Evolutionary conservation across 176 grass and related monocot genomes (phyloP), one percentile per base, ranked within the genome.

Genomic region (Otatea glauca): DNA sequence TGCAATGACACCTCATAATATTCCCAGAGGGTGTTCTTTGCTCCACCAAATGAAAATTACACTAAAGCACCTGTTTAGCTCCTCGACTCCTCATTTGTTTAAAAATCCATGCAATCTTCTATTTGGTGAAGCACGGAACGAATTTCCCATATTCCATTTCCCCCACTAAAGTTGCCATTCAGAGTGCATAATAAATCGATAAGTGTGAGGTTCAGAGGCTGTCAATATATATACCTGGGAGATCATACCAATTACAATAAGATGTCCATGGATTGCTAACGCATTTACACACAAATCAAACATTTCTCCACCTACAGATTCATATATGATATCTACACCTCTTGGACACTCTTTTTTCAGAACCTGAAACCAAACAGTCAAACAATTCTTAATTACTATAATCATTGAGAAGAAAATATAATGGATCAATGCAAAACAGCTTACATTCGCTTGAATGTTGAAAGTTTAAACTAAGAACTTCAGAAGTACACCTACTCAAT

Each of bases 221-320:
- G 43, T 17, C 65, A 70, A 62, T 35, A 6, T 91, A 62, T 35
- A 4, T 91, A 95, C 93, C 96, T 98, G 96, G 86, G 96, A 98
- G 25, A 98, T 94, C 96, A 99, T 99, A 55, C 96, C 96, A 45
- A 99, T 99, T 75, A 99, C 86, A 89, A 99, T 79, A 53, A 99
- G 91, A 42, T 67, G 88, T 56, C 96, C 96, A 84, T 94, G 82
- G 74, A 99, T 69, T 89, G 91, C 86, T 39, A 99, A 84, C 68
- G 96, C 96, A 92, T 99, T 99, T 86, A 96, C 88, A 75, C 88
- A 99, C 48, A 86, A 41, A 78, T 94, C 77, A 81, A 99, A 99
- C 96, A 99, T 99, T 68, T 94, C 89, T 83, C 96, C 96, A 73
- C 96, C 96, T 24, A 99, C 93, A 67, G 96, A 99, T 96, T 99